Evolutionary conservation across 441 rosid genomes (phyloP), one percentile per base, ranked within the genome.

Genomic region (Populus hybrid): DNA sequence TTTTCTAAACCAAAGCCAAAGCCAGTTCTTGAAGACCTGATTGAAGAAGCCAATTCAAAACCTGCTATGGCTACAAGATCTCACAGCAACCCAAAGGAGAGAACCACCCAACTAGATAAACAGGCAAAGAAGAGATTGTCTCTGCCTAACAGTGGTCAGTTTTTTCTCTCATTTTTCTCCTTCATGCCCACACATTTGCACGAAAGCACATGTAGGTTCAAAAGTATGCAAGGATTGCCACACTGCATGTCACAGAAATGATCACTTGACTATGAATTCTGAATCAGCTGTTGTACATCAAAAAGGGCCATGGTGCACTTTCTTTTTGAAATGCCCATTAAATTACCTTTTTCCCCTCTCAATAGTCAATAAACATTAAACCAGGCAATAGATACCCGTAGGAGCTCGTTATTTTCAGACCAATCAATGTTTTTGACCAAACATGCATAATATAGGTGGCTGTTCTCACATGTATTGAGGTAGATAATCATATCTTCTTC

Each of bases 11-110:
- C 87, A 69, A 96, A 84, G 88, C 75, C 91, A 34, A 91, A 89
- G 83, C 85, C 79, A 6, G 40, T 72, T 81, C 80, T 79, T 72
- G 94, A 88, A 42, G 88, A 86, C 83, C 69, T 81, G 53, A 80
- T 70, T 75, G 91, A 89, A 85, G 96, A 88, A 84, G 85, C 85
- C 74, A 87, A 78, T 78, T 85, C 90, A 78, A 87, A 77, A 79
- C 87, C 92, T 68, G 85, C 80, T 59, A 46, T 68, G 82, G 83
- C 75, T 85, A 77, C 89, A 81, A 89, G 97, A 89, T 94, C 98
- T 6, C 91, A 78, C 30, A 94, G 98, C 88, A 97, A 93, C 82
- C 98, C 98, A n/a, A 94, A 93, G 85, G 98, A 94, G 88, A 91
- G 98, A 83, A 42, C 88, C 69, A 73, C 80, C 36, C 89, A 80